Evolutionary conservation across 2,329 filamentous ascomycete genomes (phyloP).

Genomic region (Rhexocercosporidium sp.): DNA sequence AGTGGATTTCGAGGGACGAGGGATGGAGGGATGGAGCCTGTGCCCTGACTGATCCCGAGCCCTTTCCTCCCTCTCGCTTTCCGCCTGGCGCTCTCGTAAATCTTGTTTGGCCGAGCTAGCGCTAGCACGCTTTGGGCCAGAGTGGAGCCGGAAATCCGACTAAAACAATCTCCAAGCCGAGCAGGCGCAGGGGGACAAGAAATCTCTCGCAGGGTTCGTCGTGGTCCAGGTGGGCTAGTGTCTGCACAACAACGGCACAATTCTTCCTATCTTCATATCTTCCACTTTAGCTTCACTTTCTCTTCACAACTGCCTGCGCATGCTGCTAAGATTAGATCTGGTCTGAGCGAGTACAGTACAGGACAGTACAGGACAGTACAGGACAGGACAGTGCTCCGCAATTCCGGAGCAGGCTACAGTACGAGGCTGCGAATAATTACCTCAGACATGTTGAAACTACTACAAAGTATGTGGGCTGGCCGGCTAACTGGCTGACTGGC

Average conservation of each 20-base stretch:
- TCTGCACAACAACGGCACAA: constrained; percentile 5
- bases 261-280: not conserved
- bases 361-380: too few relatives aligned
- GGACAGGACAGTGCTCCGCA: too few relatives aligned
- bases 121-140: not conserved
- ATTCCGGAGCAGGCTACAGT: too few relatives aligned
- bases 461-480: not conserved
- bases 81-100: not conserved
- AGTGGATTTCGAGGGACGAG: not conserved
- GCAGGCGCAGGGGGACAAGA: too few relatives aligned
- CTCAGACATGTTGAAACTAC: constrained; percentile 6
- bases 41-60: too few relatives aligned
- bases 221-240: not conserved
- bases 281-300: not conserved
- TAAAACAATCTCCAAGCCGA: constrained; percentile 12
- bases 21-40: not conserved
- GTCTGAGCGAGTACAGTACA: constrained; percentile 3
- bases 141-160: constrained; percentile 1
- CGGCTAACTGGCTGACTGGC: too few relatives aligned
- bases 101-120: not conserved
- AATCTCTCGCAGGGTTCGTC: not conserved
- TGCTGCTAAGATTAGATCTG: constrained; percentile 20
- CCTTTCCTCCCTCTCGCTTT: not conserved
- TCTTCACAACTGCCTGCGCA: not conserved
- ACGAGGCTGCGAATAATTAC: not conserved